Conservation (phyloP, 768 basidiomycete species). For the Dioszegia crocea region DNA sequence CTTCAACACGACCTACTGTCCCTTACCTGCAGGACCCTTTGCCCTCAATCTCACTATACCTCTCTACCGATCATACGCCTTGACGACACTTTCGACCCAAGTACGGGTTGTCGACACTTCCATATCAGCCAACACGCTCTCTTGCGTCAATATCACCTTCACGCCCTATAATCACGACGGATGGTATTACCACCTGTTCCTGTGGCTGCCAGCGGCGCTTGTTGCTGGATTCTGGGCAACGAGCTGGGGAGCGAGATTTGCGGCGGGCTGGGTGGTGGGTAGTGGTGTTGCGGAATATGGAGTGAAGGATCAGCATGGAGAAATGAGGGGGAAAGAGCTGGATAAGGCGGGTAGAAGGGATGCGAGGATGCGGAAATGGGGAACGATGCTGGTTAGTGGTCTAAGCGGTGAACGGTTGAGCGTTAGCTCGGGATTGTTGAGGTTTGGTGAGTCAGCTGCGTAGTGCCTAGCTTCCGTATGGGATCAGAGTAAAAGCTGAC, state of each 20-base stretch:
- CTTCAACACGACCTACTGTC: slow-evolving; percentile 61
- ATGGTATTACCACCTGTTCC: slow-evolving; percentile 55
- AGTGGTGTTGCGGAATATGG: slow-evolving; percentile 60
- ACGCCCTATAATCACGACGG: slow-evolving; percentile 58
- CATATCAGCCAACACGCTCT: slow-evolving; percentile 64
- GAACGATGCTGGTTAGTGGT: slow-evolving; percentile 85
- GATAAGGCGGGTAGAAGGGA: slow-evolving; percentile 30
- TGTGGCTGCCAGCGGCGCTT: slow-evolving; percentile 60
- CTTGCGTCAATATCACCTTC: slow-evolving; percentile 73
- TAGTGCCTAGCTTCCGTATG: not conserved
- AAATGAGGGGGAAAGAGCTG: slow-evolving; percentile 11
- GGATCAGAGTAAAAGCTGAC: too few relatives aligned
- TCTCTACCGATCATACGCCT: slow-evolving; percentile 61
- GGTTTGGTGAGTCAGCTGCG: slow-evolving; percentile 65
- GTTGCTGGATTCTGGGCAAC: slow-evolving; percentile 72
- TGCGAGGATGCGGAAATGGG: slow-evolving; percentile 63
- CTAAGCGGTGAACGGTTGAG: slow-evolving; percentile 86
- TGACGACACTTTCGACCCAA: slow-evolving; percentile 79
- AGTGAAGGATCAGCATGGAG: slow-evolving; percentile 51
- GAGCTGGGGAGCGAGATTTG: slow-evolving; percentile 61
- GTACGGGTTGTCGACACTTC: slow-evolving; percentile 82
- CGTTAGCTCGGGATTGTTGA: slow-evolving; percentile 74
- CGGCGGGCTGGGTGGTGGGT: slow-evolving; percentile 68
- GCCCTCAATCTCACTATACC: slow-evolving; percentile 70
- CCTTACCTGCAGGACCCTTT: slow-evolving; percentile 71